Conservation (phyloP, 352 stramenopile species). For the Globisporangium radiosum region DNA sequence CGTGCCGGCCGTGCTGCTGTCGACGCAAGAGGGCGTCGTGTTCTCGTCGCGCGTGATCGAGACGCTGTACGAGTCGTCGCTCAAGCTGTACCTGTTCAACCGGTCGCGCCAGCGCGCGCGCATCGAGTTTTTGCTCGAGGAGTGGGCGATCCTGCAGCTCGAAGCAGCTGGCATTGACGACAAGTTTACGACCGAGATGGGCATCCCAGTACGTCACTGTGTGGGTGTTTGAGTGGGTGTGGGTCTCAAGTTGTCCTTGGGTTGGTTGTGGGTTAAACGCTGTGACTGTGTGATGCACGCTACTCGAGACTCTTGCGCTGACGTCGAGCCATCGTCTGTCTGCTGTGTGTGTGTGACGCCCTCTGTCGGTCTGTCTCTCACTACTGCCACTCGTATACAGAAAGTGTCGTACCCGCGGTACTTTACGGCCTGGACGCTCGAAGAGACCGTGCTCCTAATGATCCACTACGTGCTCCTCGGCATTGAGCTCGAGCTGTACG, state of each 20-base stretch:
- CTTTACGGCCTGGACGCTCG: conserved; percentile 79
- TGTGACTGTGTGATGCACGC: too few species aligned
- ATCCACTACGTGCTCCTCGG: conserved; percentile 73
- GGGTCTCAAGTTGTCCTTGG: not conserved
- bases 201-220: conserved; percentile 51
- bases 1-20: conserved; percentile 74
- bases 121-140: conserved; percentile 77
- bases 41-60: conserved; percentile 73
- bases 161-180: conserved; percentile 71
- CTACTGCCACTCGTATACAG: conserved; percentile 10
- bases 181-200: conserved; percentile 78
- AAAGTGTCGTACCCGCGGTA: conserved; percentile 75
- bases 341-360: not conserved
- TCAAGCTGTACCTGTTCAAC: conserved; percentile 78
- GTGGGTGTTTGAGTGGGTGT: not conserved
- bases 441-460: conserved; percentile 69
- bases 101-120: conserved; percentile 71
- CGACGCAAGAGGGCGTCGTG: conserved; percentile 76
- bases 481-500: conserved; percentile 73
- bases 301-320: too few species aligned
- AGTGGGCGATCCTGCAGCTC: conserved; percentile 70
- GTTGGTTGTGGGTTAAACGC: too few species aligned
- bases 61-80: conserved; percentile 75
- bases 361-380: too few species aligned
- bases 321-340: not conserved